Percentiles rank a stretch among this genome's conserved stretches.
Evolutionary conservation across 495 filamentous ascomycete genomes (phyloP).

Genomic region (Xylaria venustula): DNA sequence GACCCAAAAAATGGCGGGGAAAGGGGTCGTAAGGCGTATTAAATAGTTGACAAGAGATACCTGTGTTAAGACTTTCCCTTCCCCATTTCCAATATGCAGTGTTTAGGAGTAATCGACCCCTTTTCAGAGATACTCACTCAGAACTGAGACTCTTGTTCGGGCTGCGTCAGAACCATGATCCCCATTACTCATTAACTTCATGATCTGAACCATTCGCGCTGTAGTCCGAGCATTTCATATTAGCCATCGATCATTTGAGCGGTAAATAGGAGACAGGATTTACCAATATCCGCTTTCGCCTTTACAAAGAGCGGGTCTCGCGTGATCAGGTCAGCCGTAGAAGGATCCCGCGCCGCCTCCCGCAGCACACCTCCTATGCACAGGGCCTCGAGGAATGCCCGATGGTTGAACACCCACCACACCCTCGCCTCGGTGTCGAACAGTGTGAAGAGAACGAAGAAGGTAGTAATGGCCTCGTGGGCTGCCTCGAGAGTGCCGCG

Average conservation of each 20-base stretch:
- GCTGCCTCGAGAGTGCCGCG: conserved; percentile 67
- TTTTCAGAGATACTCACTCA: conserved; percentile 51
- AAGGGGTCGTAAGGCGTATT: too few species aligned
- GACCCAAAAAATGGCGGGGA: too few species aligned
- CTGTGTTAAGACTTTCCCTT: neutral
- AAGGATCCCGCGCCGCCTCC: conserved; percentile 36
- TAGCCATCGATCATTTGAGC: neutral
- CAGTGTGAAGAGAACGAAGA: conserved; percentile 63
- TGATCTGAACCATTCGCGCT: conserved; percentile 59
- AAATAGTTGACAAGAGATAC: neutral
- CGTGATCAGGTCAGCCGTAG: conserved; percentile 30
- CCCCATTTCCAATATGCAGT: too few species aligned
- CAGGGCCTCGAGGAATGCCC: conserved; percentile 68
- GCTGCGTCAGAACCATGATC: conserved; percentile 53
- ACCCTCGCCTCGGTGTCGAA: conserved; percentile 65
- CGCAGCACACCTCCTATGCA: conserved; percentile 48
- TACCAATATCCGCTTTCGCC: conserved; percentile 56
- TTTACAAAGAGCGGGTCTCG: conserved; percentile 55
- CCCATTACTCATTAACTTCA: conserved; percentile 52
- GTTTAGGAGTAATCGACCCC: too few species aligned
- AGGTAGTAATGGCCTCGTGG: conserved; percentile 59
- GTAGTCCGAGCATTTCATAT: neutral
- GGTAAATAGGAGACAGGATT: conserved; percentile 19
- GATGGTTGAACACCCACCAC: conserved; percentile 77
- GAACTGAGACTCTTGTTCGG: conserved; percentile 52